Base-by-base conservation (phyloP, 2,329 filamentous ascomycete species). In the Ophiostoma ips region DNA sequence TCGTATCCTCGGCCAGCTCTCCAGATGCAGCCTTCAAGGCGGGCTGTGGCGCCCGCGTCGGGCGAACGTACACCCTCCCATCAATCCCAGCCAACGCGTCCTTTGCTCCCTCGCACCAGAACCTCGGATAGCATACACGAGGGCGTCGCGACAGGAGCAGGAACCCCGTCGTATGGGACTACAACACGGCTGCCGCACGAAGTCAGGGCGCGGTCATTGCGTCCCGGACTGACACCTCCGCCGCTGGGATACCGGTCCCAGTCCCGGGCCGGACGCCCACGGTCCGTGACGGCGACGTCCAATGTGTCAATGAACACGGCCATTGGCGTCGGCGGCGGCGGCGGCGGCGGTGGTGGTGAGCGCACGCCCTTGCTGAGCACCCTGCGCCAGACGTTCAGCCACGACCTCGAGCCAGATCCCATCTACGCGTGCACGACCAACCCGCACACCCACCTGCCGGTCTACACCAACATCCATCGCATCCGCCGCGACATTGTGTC, bases 401-500 rank as follows among this genome's bases (percentile, higher is more conserved):
- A 68, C 55, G 56, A 63, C 41, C 56, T 63, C 35, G 66, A 69
- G 45, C 58, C 59, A 11, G 67, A 67, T 36, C 64, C 65, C 8
- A 64, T 76, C 48, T 77, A 70, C 61, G 72, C 73, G 59, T 77
- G 74, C 63, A 65, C 66, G 56, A 62, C 74, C 15, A 77, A 81
- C 58, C 69, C 75, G 30, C 78, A 84, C 63, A 71, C 70, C 18
- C 70, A 77, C 55, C 66, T 88, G 57, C 81, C 83, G 36, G 80
- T 88, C 13, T 89, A 88, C 66, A 83, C 76, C 46, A 88, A 81
- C 56, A 87, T 88, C 58, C 84, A 88, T 63, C 73, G 81, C 53
- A 79, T 83, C 61, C 72, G 77, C 34, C 72, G 76, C 61, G 78
- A 83, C 62, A 75, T 83, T 52, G 68, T 73, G 54, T 75, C 73